Evolutionary conservation across 371 early-diverging fungal genomes (phyloP).

Genomic region (Mortierella sp.): DNA sequence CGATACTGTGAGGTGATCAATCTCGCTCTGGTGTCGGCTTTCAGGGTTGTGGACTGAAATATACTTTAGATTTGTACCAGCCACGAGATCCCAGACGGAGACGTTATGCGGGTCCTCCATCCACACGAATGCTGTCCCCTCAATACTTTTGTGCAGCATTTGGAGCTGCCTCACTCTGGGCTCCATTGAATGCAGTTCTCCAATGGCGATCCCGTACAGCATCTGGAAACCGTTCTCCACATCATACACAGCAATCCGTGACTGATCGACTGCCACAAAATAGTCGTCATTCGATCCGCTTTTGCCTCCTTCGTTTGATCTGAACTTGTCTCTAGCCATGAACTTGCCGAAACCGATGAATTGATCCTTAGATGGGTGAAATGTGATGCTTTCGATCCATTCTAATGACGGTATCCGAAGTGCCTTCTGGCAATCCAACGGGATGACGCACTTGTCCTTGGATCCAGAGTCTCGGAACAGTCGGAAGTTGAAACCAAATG

Average conservation of each 20-base stretch:
- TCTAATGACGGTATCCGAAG: no score
- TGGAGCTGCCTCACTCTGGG: constrained; percentile 12
- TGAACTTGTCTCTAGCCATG: neutral
- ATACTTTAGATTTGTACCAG: constrained; percentile 21
- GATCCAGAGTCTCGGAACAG: neutral
- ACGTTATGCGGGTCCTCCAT: constrained; percentile 23
- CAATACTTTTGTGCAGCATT: constrained; percentile 13
- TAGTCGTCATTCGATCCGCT: constrained; percentile 3
- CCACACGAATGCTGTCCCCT: constrained; percentile 20
- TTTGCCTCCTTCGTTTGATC: no score
- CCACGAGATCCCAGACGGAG: constrained; percentile 21
- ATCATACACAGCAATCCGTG: constrained; percentile 15
- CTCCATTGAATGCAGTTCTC: constrained; percentile 5
- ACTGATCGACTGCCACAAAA: constrained; percentile 18
- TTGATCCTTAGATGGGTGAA: neutral
- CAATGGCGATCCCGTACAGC: constrained; percentile 24
- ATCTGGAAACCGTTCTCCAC: constrained; percentile 4
- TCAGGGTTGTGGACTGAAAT: constrained; percentile 11
- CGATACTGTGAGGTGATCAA: constrained; percentile 13
- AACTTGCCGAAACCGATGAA: constrained; percentile 25
- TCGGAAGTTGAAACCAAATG: no score
- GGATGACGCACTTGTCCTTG: no score
- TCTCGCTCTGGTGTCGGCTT: constrained; percentile 10
- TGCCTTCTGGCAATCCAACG: no score
- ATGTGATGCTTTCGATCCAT: constrained; percentile 1